Evolutionary conservation across 139 green algal genomes (phyloP).

Genomic region (Coelastrella sp.): DNA sequence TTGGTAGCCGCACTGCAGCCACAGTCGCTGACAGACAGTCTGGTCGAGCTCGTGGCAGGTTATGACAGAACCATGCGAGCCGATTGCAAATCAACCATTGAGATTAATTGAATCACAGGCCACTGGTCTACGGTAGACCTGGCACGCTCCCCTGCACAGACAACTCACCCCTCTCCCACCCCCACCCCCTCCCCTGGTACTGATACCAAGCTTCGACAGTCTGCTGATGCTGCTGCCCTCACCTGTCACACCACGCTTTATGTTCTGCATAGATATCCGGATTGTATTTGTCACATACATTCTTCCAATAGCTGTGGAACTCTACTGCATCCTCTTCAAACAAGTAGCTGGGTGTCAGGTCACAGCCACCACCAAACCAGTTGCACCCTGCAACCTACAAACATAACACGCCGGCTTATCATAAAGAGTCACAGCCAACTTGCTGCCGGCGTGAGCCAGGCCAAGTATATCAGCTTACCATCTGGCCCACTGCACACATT

Average conservation of each 20-base stretch:
- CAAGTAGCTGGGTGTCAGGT: constrained; percentile 96
- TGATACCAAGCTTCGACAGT: too few relatives aligned
- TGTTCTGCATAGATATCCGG: constrained; percentile 82
- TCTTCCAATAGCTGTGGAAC: constrained; percentile 92
- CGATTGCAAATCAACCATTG: too few relatives aligned
- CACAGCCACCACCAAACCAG: constrained; percentile 96
- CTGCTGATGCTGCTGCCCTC: not conserved
- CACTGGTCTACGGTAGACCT: too few relatives aligned
- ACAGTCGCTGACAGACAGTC: too few relatives aligned
- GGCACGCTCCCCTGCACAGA: too few relatives aligned
- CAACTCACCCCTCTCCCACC: too few relatives aligned
- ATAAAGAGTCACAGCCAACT: not conserved
- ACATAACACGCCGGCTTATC: not conserved
- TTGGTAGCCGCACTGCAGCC: too few relatives aligned
- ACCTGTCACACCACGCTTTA: constrained; percentile 94
- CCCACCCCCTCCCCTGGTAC: too few relatives aligned
- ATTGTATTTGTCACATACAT: constrained; percentile 84
- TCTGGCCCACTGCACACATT: too few relatives aligned
- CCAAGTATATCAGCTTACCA: not conserved
- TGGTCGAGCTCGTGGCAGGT: too few relatives aligned
- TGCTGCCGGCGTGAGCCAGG: not conserved
- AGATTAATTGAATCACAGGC: too few relatives aligned
- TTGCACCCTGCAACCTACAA: constrained; percentile 75
- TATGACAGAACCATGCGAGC: too few relatives aligned
- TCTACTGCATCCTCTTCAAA: constrained; percentile 75